Percentiles rank a stretch among this genome's conserved stretches.
Evolutionary conservation across 805 yeast genomes (phyloP).

Genomic region (Candida easanensis): DNA sequence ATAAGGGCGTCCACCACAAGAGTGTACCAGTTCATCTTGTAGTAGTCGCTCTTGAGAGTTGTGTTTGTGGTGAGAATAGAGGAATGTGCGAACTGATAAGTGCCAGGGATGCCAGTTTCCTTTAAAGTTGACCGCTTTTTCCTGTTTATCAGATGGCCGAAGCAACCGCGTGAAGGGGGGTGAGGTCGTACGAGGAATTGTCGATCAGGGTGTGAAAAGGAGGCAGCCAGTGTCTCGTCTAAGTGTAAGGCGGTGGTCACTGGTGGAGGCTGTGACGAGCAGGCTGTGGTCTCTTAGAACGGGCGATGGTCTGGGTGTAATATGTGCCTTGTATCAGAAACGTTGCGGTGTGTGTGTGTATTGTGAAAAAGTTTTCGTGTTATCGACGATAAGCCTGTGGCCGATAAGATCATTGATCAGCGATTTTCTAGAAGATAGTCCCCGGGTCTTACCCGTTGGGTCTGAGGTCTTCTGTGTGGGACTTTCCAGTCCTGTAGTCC

Average conservation of each 20-base stretch:
- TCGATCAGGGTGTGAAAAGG: no score
- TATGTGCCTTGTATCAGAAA: no score
- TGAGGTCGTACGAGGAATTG: neutral
- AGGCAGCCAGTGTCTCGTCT: no score
- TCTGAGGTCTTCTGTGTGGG: neutral
- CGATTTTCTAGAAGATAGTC: neutral
- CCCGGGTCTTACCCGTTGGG: neutral
- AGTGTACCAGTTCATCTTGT: conserved; percentile 9
- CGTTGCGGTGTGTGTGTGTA: neutral
- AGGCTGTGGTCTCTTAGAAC: no score
- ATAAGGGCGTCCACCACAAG: conserved; percentile 6
- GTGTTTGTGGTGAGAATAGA: no score
- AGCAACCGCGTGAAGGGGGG: neutral
- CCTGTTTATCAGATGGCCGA: neutral
- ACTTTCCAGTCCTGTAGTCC: neutral
- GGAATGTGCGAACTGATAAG: neutral
- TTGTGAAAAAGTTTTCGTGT: neutral
- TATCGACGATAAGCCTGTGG: conserved; percentile 1
- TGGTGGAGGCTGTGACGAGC: no score
- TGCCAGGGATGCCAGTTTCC: neutral
- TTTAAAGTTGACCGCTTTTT: no score
- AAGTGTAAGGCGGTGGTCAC: no score
- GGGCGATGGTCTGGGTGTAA: no score
- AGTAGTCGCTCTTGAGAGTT: neutral
- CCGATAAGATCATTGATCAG: neutral